Conservation (phyloP, 331 rosid species). For the Prunus yedoensis region DNA sequence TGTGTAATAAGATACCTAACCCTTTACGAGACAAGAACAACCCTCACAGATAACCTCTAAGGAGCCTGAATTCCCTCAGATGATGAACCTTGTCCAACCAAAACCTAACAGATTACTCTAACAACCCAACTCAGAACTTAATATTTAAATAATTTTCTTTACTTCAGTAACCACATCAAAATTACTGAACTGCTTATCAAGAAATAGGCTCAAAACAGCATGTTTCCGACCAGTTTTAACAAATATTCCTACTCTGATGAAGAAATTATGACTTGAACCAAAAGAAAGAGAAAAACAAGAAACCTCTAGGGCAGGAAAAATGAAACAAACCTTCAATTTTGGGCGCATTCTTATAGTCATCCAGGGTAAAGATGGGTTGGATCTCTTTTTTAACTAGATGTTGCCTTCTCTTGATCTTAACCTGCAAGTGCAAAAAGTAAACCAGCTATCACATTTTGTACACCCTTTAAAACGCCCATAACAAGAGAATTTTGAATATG, state of each 20-base stretch:
- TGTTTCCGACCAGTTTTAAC: not conserved
- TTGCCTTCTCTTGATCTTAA: constrained; percentile 61
- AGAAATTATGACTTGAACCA: not conserved
- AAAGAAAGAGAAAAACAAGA: not conserved
- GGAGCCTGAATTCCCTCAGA: not conserved
- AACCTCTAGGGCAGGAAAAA: not conserved
- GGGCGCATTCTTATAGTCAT: constrained; percentile 62
- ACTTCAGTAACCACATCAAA: not conserved
- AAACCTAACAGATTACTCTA: not conserved
- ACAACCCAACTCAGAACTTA: not conserved
- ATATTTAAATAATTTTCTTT: not conserved
- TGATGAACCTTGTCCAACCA: constrained; percentile 1
- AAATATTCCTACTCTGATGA: not conserved
- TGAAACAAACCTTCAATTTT: constrained; percentile 47
- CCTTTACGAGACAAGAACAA: not conserved
- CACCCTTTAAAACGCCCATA: not conserved
- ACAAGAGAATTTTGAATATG: not conserved
- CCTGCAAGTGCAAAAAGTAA: constrained; percentile 34
- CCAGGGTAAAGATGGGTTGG: constrained; percentile 49
- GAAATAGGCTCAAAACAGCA: not conserved
- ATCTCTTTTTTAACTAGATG: constrained; percentile 55
- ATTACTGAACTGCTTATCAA: not conserved
- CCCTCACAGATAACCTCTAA: not conserved
- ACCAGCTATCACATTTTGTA: not conserved
- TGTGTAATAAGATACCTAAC: not conserved